These are phyloP conservation scores for Lichtheimia ramosa DNA, from an alignment of 371 early-diverging fungal genomes.

Conservation along the genomic window DNA sequence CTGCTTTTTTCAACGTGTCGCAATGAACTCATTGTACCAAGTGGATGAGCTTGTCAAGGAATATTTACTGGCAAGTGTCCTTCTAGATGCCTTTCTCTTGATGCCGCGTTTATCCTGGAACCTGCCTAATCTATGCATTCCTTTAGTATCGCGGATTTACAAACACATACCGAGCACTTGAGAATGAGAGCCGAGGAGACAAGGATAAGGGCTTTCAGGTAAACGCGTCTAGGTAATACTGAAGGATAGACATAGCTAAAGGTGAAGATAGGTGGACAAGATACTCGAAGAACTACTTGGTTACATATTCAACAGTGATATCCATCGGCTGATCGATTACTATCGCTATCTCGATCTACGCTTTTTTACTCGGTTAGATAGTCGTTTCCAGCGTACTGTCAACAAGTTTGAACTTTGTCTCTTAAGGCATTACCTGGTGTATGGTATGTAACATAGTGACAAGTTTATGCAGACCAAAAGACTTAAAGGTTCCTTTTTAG, in stretches of 20 bases:
- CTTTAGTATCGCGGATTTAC: constrained; percentile 67
- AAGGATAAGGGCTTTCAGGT: constrained; percentile 70
- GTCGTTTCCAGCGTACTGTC: constrained; percentile 60
- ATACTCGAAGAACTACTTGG: constrained; percentile 63
- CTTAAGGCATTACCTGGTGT: constrained; percentile 61
- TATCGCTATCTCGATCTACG: constrained; percentile 69
- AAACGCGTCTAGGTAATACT: neutral
- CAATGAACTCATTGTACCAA: constrained; percentile 65
- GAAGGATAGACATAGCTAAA: neutral
- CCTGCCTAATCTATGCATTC: neutral
- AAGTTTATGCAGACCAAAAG: neutral
- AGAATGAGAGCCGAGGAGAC: constrained; percentile 57
- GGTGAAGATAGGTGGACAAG: constrained; percentile 55
- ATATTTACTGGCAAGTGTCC: constrained; percentile 57
- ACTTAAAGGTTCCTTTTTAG: constrained; percentile 17
- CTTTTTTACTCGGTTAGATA: constrained; percentile 68
- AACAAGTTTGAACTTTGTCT: constrained; percentile 67
- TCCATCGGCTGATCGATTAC: constrained; percentile 57
- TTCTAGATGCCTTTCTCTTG: neutral
- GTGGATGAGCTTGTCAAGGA: constrained; percentile 73
- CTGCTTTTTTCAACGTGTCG: neutral
- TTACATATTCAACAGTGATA: constrained; percentile 54
- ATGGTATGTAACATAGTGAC: constrained; percentile 38
- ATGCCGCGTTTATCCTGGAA: neutral
- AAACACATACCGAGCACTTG: constrained; percentile 62